Percentiles rank a stretch among this genome's conserved stretches.
These are phyloP conservation scores for Ochromonadaceae sp. DNA, from an alignment of 352 stramenopile species.

Conservation along the genomic window DNA sequence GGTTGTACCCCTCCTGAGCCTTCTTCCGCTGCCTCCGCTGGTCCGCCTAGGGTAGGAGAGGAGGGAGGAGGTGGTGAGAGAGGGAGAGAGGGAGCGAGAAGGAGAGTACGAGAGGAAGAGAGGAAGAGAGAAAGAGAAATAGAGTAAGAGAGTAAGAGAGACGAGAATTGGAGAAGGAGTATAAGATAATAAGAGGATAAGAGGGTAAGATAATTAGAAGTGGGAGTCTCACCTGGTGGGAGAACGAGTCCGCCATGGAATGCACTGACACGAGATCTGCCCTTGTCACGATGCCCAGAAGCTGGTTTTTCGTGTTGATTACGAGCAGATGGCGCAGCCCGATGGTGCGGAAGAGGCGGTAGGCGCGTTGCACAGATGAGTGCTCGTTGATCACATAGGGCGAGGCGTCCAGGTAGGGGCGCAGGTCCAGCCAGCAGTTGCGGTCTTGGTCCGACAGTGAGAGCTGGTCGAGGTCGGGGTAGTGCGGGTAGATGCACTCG, in stretches of 20 bases:
- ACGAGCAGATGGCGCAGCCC: conserved; percentile 84
- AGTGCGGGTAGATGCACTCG: conserved; percentile 52
- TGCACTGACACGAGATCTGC: not conserved
- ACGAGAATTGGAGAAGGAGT: too few relatives aligned
- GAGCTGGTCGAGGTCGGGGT: conserved; percentile 52
- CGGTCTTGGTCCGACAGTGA: conserved; percentile 51
- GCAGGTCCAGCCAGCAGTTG: conserved; percentile 77
- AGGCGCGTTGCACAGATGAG: conserved; percentile 79
- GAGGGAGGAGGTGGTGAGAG: too few relatives aligned
- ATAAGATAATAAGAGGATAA: too few relatives aligned
- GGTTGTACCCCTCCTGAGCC: too few relatives aligned
- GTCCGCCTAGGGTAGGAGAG: too few relatives aligned
- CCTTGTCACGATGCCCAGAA: conserved; percentile 27
- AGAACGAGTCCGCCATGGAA: not conserved
- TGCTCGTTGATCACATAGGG: conserved; percentile 87
- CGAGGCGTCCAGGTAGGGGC: conserved; percentile 90
- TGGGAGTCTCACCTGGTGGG: not conserved
- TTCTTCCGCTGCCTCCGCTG: too few relatives aligned
- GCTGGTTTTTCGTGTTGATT: conserved; percentile 73
- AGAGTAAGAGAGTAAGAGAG: too few relatives aligned
- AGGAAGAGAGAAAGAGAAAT: too few relatives aligned
- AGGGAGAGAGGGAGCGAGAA: too few relatives aligned
- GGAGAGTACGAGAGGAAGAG: too few relatives aligned
- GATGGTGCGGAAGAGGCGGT: conserved; percentile 87
- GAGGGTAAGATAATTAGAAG: too few relatives aligned